Conservation (phyloP, 2,329 filamentous ascomycete species). For the Chrysoporthe puriensis region DNA sequence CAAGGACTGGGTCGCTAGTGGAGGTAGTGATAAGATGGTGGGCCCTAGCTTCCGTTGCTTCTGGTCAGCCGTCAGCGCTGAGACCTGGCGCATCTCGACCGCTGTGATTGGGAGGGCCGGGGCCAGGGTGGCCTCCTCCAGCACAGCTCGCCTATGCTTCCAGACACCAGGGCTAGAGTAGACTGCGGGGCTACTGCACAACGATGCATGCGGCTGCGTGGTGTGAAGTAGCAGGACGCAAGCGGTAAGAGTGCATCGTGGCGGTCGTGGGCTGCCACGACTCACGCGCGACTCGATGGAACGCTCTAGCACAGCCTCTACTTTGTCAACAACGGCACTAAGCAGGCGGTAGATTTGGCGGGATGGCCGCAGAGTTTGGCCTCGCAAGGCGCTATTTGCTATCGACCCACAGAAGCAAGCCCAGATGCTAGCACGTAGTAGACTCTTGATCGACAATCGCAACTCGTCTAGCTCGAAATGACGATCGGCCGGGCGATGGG, state of each 20-base stretch:
- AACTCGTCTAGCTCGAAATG: background rate
- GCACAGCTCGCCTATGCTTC: background rate
- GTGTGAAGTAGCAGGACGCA: conserved; percentile 4
- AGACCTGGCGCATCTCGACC: background rate
- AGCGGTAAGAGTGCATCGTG: conserved; percentile 6
- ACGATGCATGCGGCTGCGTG: conserved; percentile 5
- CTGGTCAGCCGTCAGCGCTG: background rate
- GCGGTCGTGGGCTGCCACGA: conserved; percentile 6
- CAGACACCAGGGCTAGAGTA: background rate
- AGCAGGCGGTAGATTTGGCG: background rate
- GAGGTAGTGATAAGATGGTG: background rate
- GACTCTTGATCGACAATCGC: conserved; percentile 6
- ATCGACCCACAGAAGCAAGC: background rate
- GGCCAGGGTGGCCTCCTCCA: background rate
- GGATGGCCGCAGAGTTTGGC: background rate
- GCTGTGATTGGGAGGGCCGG: background rate
- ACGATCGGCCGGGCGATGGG: conserved; percentile 4
- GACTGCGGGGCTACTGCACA: background rate
- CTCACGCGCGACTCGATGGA: background rate
- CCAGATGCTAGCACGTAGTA: background rate
- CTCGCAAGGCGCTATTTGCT: conserved; percentile 1
- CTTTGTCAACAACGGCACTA: background rate
- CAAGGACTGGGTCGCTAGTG: background rate
- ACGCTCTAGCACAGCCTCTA: background rate
- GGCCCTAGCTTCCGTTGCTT: background rate